phyloP scores from a whole-genome alignment of 2,329 filamentous ascomycete species.

The Monascus ruber region DNA sequence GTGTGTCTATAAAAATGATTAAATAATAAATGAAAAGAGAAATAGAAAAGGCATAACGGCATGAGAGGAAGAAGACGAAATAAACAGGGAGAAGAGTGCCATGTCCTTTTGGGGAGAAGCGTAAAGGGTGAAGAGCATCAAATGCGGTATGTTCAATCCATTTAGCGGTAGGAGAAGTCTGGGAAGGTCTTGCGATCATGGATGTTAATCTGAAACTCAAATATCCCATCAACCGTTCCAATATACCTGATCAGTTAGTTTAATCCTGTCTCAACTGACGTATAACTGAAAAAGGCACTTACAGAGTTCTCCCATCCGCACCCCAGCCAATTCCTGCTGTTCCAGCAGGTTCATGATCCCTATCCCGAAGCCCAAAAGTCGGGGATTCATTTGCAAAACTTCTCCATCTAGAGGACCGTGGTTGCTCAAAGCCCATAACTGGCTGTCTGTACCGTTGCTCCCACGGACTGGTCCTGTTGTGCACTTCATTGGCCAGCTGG shows the following conservation, averaged over 20 bases:
- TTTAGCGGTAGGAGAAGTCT: conserved; percentile 30
- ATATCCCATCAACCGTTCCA: conserved; percentile 38
- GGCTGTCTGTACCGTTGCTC: conserved; percentile 25
- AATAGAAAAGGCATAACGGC: background rate
- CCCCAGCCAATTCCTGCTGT: conserved; percentile 39
- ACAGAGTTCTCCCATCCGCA: conserved; percentile 36
- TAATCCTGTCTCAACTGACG: too few relatives aligned
- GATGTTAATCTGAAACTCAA: conserved; percentile 36
- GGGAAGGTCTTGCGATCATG: conserved; percentile 39
- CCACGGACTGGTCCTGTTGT: conserved; percentile 16
- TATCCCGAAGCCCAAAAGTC: conserved; percentile 19
- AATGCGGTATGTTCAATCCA: background rate
- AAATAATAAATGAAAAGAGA: too few relatives aligned
- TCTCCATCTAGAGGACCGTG: conserved; percentile 27
- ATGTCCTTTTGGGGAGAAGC: background rate
- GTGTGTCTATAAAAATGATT: background rate
- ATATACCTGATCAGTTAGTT: conserved; percentile 26
- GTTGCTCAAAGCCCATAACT: conserved; percentile 21
- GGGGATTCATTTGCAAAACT: conserved; percentile 25
- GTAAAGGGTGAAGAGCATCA: background rate
- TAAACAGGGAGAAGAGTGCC: background rate
- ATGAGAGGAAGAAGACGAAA: background rate
- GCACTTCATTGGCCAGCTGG: conserved; percentile 24
- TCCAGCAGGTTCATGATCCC: conserved; percentile 28
- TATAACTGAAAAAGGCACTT: conserved; percentile 13